Percentiles rank a stretch among this genome's conserved stretches.
Conservation (phyloP, 2,329 filamentous ascomycete genomes). For the Shiraia sp. region DNA sequence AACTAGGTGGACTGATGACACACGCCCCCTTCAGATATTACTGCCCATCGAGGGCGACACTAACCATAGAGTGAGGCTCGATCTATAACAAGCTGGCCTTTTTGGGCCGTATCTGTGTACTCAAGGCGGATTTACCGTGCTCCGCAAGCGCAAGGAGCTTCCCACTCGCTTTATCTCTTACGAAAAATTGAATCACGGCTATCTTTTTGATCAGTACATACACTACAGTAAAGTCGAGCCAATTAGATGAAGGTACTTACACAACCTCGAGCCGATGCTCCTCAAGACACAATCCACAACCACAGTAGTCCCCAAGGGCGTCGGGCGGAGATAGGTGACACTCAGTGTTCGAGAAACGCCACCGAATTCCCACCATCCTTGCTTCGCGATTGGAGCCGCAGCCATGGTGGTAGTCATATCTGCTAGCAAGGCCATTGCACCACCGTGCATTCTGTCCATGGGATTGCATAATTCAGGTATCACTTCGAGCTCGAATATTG, state of each 20-base stretch:
- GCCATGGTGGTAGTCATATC: slow-evolving; percentile 1
- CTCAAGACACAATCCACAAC: background rate
- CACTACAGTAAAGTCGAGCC: background rate
- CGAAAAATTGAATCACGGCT: background rate
- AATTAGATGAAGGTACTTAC: background rate
- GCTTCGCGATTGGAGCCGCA: background rate
- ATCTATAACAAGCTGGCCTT: background rate
- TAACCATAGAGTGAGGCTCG: no score
- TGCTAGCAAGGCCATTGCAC: slow-evolving; percentile 1
- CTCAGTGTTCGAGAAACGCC: background rate
- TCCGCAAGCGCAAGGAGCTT: slow-evolving; percentile 1
- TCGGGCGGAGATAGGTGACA: slow-evolving; percentile 1
- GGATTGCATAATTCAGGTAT: background rate
- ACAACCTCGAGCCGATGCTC: background rate
- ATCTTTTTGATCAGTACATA: background rate
- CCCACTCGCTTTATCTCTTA: background rate
- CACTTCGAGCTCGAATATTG: background rate
- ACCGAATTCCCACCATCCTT: background rate
- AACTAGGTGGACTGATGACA: background rate
- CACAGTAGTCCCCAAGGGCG: background rate
- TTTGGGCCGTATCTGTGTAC: background rate
- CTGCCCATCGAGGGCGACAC: no score
- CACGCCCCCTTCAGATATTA: no score
- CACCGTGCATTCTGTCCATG: background rate
- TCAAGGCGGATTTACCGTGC: background rate